Base-by-base conservation (phyloP, 495 filamentous ascomycete species). In the Tuber microsphaerosporum region DNA sequence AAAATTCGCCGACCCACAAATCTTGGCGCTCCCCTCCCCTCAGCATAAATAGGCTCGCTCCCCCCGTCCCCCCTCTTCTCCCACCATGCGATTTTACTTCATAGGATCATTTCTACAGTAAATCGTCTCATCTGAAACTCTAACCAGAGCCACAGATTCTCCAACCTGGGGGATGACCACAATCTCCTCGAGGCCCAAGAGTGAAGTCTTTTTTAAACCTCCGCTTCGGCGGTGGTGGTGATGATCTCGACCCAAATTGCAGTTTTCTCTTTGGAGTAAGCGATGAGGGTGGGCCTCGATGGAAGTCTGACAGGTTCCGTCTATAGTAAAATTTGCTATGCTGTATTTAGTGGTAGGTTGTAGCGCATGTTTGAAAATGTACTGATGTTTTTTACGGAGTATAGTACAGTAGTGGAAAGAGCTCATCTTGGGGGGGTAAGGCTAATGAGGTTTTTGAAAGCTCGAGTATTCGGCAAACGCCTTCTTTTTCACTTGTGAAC, bases 71-170 rank as follows among this genome's bases (percentile, higher is more conserved):
- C 69, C 46, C 39, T 69, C 75, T 77, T 75, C 69, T 71, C 46
- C 65, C 75, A 20, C 68, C 82, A 74, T 75, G 71, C 75, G 75
- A 85, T 80, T 79, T 79, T 86, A 88, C 87, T 88, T 89, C 88
- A 90, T 89, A 92, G 90, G 91, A 92, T 92, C 90, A 91, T 90
- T 92, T 92, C 88, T 92, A 92, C 89, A 92, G 90, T 91, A 90
- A 86, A 91, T 87, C 90, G 91, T 89, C 87, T 84, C 86, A 88
- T 89, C 89, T 91, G 88, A 89, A 87, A 90, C 91, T 86, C 90
- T 88, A 88, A 91, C 88, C 90, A 84, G 83, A 88, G 87, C 86
- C 83, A 86, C 86, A 87, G 87, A 87, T 84, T 77, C 75, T 77
- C 86, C 85, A 87, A 86, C 86, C 86, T 87, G 87, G 87, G 87